These are phyloP conservation scores for Picochlorum costavermella DNA, from an alignment of 139 green algal species.

Conservation along the genomic window DNA sequence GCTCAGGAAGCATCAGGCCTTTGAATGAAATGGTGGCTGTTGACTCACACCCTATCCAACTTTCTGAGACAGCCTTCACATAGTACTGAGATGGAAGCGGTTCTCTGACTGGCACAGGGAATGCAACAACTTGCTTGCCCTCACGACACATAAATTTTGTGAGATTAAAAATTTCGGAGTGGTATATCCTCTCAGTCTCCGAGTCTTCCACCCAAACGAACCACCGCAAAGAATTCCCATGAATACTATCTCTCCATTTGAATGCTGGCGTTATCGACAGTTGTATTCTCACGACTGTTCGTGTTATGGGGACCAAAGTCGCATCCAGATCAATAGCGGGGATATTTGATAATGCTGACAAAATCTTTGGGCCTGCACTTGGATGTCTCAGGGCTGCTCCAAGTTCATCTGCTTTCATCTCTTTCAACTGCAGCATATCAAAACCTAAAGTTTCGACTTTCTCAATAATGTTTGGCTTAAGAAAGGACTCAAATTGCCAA, in stretches of 20 bases:
- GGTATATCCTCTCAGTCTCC: slow-evolving; percentile 89
- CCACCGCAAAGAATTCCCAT: slow-evolving; percentile 64
- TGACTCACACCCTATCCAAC: slow-evolving; percentile 65
- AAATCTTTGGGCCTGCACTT: slow-evolving; percentile 45
- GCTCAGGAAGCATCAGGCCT: slow-evolving; percentile 68
- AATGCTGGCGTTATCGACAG: slow-evolving; percentile 69
- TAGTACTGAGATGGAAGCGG: slow-evolving; percentile 78
- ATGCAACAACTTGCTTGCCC: slow-evolving; percentile 60
- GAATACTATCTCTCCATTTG: slow-evolving; percentile 61
- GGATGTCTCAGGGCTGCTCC: slow-evolving; percentile 71
- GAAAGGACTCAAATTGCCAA: slow-evolving; percentile 70
- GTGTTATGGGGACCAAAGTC: slow-evolving; percentile 87
- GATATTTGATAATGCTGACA: slow-evolving; percentile 55
- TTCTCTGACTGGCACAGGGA: slow-evolving; percentile 96
- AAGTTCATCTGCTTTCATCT: slow-evolving; percentile 82
- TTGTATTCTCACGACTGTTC: slow-evolving; percentile 80
- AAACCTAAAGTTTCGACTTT: slow-evolving; percentile 81
- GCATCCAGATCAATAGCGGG: slow-evolving; percentile 68
- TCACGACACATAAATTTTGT: slow-evolving; percentile 78
- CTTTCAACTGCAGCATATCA: slow-evolving; percentile 61
- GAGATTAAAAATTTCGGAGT: slow-evolving; percentile 80
- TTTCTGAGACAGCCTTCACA: slow-evolving; percentile 60
- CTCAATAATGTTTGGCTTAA: slow-evolving; percentile 64
- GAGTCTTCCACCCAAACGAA: slow-evolving; percentile 89
- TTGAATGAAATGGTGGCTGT: slow-evolving; percentile 58